Percentiles rank a stretch among this genome's conserved stretches.
Conservation (phyloP, 164 flowering plant genomes). For the Warburgia ugandensis region DNA sequence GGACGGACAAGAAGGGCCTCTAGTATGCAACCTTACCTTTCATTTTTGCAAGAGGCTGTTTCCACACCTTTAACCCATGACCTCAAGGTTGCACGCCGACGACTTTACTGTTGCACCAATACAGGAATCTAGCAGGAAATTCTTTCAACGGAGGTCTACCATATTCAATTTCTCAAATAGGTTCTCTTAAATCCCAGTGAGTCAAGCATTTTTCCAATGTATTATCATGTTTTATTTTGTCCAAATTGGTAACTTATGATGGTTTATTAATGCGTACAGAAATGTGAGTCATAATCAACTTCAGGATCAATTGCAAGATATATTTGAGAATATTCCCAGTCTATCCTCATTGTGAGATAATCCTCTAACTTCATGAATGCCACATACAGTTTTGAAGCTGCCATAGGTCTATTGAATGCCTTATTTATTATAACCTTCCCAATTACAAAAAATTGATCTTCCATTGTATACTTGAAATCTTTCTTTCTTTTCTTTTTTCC, state of each 20-base stretch:
- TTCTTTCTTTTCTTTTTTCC: no score
- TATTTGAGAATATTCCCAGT: constrained; percentile 43
- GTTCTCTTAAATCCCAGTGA: constrained; percentile 62
- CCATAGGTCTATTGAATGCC: neutral
- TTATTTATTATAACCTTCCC: neutral
- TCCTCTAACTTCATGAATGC: no score
- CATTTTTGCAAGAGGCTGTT: no score
- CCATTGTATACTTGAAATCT: no score
- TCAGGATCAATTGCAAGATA: constrained; percentile 39
- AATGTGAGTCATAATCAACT: constrained; percentile 73
- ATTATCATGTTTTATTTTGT: neutral
- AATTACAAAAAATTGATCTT: neutral
- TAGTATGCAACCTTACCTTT: no score
- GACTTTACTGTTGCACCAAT: no score
- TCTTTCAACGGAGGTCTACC: constrained; percentile 53
- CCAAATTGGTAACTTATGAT: neutral
- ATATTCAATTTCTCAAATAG: constrained; percentile 51
- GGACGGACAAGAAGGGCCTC: no score
- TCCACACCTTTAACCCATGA: no score
- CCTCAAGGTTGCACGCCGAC: no score
- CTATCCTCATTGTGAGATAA: constrained; percentile 66
- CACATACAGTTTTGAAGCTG: neutral
- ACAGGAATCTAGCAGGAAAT: constrained; percentile 67
- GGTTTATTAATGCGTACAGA: constrained; percentile 27
- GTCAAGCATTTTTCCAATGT: constrained; percentile 11